A percentile compares a stretch with the other conserved stretches of the same genome.
These are phyloP conservation scores for Dendrocalamus sinicus DNA, from an alignment of 176 grass and related monocot species.

Conservation along the genomic window DNA sequence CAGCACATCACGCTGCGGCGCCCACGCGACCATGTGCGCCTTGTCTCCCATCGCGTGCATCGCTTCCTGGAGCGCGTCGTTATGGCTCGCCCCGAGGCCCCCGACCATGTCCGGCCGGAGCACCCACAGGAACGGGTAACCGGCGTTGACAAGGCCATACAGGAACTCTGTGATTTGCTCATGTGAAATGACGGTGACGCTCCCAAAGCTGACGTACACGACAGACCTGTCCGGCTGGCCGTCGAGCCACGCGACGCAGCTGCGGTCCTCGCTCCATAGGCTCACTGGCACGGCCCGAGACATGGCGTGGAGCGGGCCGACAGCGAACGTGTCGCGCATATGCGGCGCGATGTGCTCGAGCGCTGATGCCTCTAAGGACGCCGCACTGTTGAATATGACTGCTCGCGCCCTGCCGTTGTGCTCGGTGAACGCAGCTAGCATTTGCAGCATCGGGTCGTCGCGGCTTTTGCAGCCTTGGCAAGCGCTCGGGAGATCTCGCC, in stretches of 20 bases:
- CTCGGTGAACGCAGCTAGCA: background rate
- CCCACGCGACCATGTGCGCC: constrained; percentile 54
- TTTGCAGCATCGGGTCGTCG: background rate
- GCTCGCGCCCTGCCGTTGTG: background rate
- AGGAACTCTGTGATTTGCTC: background rate
- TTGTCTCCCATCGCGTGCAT: no score
- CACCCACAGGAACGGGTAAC: background rate
- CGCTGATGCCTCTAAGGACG: no score
- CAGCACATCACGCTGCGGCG: constrained; percentile 65
- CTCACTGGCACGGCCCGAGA: background rate
- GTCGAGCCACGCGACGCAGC: background rate
- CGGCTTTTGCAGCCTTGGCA: background rate
- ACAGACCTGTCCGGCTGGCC: background rate
- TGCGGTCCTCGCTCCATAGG: background rate
- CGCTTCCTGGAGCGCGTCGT: background rate
- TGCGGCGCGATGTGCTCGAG: background rate
- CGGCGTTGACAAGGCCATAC: background rate
- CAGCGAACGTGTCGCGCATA: background rate
- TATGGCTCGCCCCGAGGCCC: background rate
- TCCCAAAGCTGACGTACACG: background rate
- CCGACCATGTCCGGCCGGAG: background rate
- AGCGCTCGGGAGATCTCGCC: background rate
- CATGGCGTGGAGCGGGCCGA: background rate
- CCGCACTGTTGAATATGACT: background rate
- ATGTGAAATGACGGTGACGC: background rate